Evolutionary conservation across 2,329 filamentous ascomycete species (phyloP).

Genomic region (Cercospora zeina): DNA sequence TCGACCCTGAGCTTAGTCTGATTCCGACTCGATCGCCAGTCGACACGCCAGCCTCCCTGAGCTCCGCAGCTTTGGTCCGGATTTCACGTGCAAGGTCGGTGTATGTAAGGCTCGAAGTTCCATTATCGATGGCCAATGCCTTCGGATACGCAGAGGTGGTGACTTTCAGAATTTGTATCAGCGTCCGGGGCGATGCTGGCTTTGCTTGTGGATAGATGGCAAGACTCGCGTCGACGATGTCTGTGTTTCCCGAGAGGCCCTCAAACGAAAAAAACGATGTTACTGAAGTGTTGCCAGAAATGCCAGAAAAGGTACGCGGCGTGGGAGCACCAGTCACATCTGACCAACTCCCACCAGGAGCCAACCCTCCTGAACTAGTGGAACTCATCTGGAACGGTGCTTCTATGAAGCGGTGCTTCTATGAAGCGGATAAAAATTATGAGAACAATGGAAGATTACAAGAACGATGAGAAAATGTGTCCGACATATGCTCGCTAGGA

Average conservation of each 20-base stretch:
- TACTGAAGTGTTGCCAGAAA: neutral
- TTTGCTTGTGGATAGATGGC: conserved; percentile 6
- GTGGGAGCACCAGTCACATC: conserved; percentile 6
- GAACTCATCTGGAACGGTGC: neutral
- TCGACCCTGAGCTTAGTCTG: conserved; percentile 12
- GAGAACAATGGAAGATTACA: neutral
- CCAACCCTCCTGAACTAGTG: neutral
- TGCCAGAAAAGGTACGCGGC: neutral
- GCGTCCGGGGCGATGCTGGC: conserved; percentile 1
- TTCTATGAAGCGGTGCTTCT: neutral
- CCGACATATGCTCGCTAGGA: neutral
- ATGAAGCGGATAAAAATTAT: neutral
- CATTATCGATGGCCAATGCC: conserved; percentile 22
- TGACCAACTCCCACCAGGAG: neutral
- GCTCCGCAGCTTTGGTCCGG: neutral
- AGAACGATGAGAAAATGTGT: neutral
- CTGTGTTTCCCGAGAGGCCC: neutral
- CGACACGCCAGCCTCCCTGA: conserved; percentile 9
- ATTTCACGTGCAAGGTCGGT: conserved; percentile 1
- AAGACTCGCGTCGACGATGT: neutral
- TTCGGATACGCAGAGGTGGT: conserved; percentile 5
- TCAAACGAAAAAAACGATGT: neutral
- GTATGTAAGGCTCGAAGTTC: conserved; percentile 12
- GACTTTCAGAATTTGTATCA: conserved; percentile 1
- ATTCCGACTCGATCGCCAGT: conserved; percentile 28